Base-by-base conservation (phyloP, 1,284 basidiomycete genomes). In the Volvariella surrecta region DNA sequence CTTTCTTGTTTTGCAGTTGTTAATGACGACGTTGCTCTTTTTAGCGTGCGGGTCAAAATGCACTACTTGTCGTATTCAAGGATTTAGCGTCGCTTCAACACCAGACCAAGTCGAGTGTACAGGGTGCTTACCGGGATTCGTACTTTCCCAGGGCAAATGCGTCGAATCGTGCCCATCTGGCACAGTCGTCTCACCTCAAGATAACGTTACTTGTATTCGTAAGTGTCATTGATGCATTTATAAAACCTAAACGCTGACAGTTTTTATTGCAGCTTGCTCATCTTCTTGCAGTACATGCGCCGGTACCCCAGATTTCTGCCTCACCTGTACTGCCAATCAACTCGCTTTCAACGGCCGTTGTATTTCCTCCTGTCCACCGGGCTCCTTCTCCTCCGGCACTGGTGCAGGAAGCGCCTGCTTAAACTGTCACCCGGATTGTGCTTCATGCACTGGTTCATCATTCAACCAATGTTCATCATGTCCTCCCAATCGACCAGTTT, bases 391-490 rank as follows among this genome's bases (percentile, higher is more conserved):
- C 42, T 73, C 82, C 11, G 70, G 21, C 18, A 31, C 21, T n/a
- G 37, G 16, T 3, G 19, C 42, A 39, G 9, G 76, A n/a, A 76
- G 75, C 34, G 59, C 73, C n/a, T 91, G 88, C 60, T 54, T 79
- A 40, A 50, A 74, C 2, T 91, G 89, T 59, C 88, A 90, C 46
- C 76, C 86, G 0, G 89, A 91, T 56, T 91, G 88, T 54, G 76
- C 73, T 4, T 77, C 79, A 3, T 91, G 89, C 61, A 74, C 80
- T 16, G 82, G 82, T 21, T 58, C 71, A 20, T 71, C 76, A 1
- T 87, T 89, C 65, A 79, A 74, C 55, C 81, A 89, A 57, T 91
- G 89, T 61, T 70, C 74, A 2, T 73, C 75, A 39, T 91, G 88
- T 54, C 68, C 76, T n/a, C 52, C 79, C 30, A 60, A 66, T 16